Conservation (phyloP, 2,329 filamentous ascomycete species). For the Pseudopithomyces chartarum region DNA sequence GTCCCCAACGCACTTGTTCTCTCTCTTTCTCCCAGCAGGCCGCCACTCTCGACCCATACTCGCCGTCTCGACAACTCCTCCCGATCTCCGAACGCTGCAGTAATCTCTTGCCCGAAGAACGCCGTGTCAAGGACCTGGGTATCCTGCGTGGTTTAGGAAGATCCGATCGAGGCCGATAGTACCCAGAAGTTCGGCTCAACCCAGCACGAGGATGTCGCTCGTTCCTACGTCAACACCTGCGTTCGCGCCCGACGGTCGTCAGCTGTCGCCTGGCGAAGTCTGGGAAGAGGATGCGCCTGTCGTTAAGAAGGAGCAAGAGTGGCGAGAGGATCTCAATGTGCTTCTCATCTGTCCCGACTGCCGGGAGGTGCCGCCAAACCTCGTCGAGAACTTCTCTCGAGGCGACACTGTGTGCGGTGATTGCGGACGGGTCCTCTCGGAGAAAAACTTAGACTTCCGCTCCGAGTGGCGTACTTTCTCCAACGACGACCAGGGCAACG, state of each 20-base stretch:
- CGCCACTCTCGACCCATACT: conserved; percentile 19
- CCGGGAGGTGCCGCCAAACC: conserved; percentile 86
- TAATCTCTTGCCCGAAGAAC: conserved; percentile 16
- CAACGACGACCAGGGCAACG: conserved; percentile 95
- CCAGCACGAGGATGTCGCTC: conserved; percentile 26
- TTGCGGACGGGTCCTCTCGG: conserved; percentile 88
- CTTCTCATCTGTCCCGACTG: conserved; percentile 87
- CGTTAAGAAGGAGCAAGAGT: conserved; percentile 51
- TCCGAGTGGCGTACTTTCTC: conserved; percentile 99
- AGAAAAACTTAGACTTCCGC: conserved; percentile 91
- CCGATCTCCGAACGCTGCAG: conserved; percentile 1
- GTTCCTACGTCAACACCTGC: neutral
- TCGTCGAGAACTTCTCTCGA: conserved; percentile 89
- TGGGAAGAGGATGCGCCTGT: conserved; percentile 43
- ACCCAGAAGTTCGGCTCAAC: neutral
- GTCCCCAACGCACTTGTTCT: neutral
- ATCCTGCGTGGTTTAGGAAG: neutral
- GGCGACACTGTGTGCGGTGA: conserved; percentile 92
- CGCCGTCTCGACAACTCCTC: conserved; percentile 9
- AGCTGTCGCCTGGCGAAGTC: conserved; percentile 52
- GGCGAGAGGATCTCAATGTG: conserved; percentile 85
- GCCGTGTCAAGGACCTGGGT: neutral
- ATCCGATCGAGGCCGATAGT: neutral
- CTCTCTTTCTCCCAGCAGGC: conserved; percentile 13
- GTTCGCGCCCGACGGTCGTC: conserved; percentile 39